Percentiles rank a stretch among this genome's conserved stretches.
phyloP scores from a whole-genome alignment of 169 alveolate species.

The Plasmodium knowlesi region DNA sequence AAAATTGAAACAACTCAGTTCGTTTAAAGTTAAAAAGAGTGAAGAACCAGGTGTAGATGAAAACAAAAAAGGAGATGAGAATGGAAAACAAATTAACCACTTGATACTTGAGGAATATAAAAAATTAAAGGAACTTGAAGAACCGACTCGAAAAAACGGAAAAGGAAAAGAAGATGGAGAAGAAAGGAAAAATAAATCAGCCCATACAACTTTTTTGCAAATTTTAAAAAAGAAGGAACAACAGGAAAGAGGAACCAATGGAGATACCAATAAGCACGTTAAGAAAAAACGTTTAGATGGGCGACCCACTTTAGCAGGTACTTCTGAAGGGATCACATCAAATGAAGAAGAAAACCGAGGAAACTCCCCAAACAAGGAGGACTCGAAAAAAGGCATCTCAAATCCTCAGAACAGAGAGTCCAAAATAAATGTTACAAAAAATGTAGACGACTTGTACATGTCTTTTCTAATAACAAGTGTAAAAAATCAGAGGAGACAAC shows the following conservation, averaged over 20 bases:
- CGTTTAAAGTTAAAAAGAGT: not conserved
- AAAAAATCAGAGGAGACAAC: slow-evolving; percentile 13
- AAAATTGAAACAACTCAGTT: slow-evolving; percentile 41
- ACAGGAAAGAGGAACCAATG: not conserved
- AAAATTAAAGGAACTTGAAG: slow-evolving; percentile 17
- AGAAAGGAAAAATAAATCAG: not conserved
- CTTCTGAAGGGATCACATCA: not conserved
- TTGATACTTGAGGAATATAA: not conserved
- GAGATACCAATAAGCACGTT: not conserved
- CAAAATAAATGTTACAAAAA: not conserved
- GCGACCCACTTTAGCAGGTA: not conserved
- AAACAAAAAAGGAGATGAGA: not conserved
- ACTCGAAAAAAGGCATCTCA: not conserved
- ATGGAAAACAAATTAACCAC: slow-evolving; percentile 8
- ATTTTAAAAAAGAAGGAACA: slow-evolving; percentile 34
- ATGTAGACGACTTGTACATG: slow-evolving; percentile 44
- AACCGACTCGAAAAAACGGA: not conserved
- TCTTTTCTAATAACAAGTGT: slow-evolving; percentile 11
- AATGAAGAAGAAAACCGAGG: not conserved
- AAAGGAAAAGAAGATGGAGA: not conserved
- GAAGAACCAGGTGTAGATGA: not conserved
- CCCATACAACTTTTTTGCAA: slow-evolving; percentile 38
- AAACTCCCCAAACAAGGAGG: not conserved
- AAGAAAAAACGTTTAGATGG: not conserved
- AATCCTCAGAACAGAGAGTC: not conserved